Conservation (phyloP, 2,329 filamentous ascomycete genomes). For the Neurospora crassa region DNA sequence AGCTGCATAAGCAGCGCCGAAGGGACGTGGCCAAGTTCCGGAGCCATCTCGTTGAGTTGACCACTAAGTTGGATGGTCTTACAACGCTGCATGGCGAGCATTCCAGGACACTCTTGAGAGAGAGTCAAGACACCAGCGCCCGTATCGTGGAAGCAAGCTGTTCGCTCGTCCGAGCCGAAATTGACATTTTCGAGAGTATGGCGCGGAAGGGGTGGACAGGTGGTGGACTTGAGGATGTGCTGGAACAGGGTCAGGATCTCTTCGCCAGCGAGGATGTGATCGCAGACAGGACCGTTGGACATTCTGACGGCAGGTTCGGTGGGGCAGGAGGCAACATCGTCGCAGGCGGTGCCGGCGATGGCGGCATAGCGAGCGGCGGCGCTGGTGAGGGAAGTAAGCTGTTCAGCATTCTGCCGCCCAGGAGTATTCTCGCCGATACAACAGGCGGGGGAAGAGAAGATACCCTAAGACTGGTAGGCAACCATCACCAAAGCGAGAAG, state of each 20-base stretch:
- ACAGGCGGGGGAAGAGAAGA: slow-evolving; percentile 21
- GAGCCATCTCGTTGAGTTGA: slow-evolving; percentile 54
- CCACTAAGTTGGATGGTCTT: slow-evolving; percentile 50
- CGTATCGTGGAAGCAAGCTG: slow-evolving; percentile 56
- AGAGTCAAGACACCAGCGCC: slow-evolving; percentile 55
- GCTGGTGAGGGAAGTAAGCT: slow-evolving; percentile 36
- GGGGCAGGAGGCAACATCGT: slow-evolving; percentile 7
- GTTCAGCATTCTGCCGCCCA: slow-evolving; percentile 55
- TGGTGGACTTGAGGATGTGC: slow-evolving; percentile 54
- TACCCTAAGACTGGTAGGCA: slow-evolving; percentile 24
- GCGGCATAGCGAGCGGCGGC: slow-evolving; percentile 21
- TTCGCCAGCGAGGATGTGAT: slow-evolving; percentile 19
- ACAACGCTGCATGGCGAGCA: slow-evolving; percentile 52
- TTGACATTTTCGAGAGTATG: slow-evolving; percentile 59
- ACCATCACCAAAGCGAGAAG: slow-evolving; percentile 30
- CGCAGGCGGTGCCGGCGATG: slow-evolving; percentile 14
- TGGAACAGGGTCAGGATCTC: slow-evolving; percentile 54
- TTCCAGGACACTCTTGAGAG: slow-evolving; percentile 47
- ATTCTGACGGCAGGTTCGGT: slow-evolving; percentile 9
- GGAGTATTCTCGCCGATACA: slow-evolving; percentile 50
- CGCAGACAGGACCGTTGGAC: slow-evolving; percentile 5
- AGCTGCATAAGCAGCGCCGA: slow-evolving; percentile 47
- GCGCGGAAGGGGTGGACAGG: slow-evolving; percentile 60
- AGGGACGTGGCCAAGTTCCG: slow-evolving; percentile 54
- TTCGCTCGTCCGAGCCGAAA: slow-evolving; percentile 56